Percentiles rank a stretch among this genome's conserved stretches.
Conservation (phyloP, 257 asterid species). For the Gardenia jasminoides region DNA sequence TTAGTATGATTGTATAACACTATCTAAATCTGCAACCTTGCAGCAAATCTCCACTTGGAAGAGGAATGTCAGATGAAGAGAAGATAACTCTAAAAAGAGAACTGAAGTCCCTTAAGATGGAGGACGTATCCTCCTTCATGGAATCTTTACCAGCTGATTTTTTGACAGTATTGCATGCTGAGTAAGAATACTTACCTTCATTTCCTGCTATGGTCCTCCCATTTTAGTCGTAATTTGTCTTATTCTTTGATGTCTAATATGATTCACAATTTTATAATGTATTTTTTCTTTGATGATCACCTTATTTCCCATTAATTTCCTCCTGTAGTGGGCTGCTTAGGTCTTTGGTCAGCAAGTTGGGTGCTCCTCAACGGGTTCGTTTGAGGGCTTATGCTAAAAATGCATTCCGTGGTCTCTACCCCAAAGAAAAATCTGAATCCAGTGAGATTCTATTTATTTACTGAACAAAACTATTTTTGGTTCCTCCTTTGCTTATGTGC, state of each 20-base stretch:
- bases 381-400: conserved; percentile 71
- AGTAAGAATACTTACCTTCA: conserved; percentile 44
- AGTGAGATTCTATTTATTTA: conserved; percentile 39
- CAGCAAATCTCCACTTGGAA: conserved; percentile 78
- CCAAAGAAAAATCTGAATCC: conserved; percentile 39
- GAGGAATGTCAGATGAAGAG: conserved; percentile 78
- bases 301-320: conserved; percentile 3
- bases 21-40: not conserved
- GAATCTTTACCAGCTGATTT: conserved; percentile 86
- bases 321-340: conserved; percentile 66
- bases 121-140: conserved; percentile 92
- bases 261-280: not conserved
- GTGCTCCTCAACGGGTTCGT: conserved; percentile 69
- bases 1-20: not conserved
- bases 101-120: conserved; percentile 69
- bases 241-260: not conserved
- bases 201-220: not conserved
- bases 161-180: conserved; percentile 71
- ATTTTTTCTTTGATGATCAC: conserved; percentile 4
- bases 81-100: conserved; percentile 60
- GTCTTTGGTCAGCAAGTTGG: conserved; percentile 87
- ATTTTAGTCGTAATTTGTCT: not conserved
- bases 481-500: not conserved
- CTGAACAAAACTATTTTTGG: not conserved
- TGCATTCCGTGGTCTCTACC: conserved; percentile 64